These are phyloP conservation scores for Trichoderma koningiopsis DNA, from an alignment of 2,329 filamentous ascomycete genomes.

Conservation along the genomic window DNA sequence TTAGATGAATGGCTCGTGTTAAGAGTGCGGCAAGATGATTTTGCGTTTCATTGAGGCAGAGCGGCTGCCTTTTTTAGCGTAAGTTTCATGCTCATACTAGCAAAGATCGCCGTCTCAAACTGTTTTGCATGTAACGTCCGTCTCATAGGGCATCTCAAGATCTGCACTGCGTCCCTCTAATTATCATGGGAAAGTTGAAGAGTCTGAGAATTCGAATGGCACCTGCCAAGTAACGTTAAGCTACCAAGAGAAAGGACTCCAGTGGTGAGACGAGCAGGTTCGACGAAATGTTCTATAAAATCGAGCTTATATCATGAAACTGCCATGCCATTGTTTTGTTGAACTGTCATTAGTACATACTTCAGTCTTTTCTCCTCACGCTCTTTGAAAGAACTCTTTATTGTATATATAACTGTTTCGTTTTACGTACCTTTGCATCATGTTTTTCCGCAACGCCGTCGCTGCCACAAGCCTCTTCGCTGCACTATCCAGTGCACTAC, in stretches of 20 bases:
- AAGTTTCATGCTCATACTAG: background rate
- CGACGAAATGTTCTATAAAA: background rate
- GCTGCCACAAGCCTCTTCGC: background rate
- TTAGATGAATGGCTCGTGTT: background rate
- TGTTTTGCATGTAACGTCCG: background rate
- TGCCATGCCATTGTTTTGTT: background rate
- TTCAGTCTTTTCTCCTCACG: background rate
- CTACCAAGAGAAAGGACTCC: background rate
- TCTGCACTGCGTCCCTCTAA: background rate
- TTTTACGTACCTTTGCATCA: background rate
- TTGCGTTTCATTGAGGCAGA: background rate
- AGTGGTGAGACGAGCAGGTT: background rate
- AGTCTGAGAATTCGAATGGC: background rate
- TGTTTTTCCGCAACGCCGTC: background rate
- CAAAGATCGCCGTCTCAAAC: background rate
- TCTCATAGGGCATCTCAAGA: background rate
- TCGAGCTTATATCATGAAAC: background rate
- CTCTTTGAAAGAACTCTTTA: background rate
- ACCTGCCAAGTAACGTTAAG: background rate
- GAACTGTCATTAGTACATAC: background rate
- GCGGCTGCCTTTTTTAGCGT: background rate
- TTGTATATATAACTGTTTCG: background rate
- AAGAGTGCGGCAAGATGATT: background rate
- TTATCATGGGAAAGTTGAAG: background rate
- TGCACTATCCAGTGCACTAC: background rate